phyloP scores from a whole-genome alignment of 371 early-diverging fungal species.

The Mucor saturninus region DNA sequence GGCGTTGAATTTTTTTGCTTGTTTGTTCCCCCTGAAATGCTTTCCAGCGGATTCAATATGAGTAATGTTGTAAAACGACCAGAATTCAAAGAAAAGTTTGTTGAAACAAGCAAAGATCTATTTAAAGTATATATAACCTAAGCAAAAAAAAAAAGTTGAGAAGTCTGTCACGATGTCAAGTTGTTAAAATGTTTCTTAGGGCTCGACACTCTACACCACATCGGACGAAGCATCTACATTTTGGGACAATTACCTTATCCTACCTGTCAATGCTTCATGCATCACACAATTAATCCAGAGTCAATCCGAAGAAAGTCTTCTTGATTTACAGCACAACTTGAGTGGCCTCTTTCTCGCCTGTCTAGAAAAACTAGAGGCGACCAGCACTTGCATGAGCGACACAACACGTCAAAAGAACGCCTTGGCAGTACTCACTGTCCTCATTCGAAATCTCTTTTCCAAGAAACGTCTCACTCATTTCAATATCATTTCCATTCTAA shows the following conservation, averaged over 20 bases:
- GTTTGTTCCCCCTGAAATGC: background rate
- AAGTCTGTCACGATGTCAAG: background rate
- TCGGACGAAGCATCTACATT: constrained; percentile 5
- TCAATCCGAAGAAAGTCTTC: constrained; percentile 49
- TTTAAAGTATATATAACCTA: constrained; percentile 42
- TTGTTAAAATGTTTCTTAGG: background rate
- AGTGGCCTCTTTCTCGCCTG: constrained; percentile 44
- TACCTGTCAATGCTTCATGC: constrained; percentile 47
- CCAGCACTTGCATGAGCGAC: constrained; percentile 17
- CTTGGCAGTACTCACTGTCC: constrained; percentile 40
- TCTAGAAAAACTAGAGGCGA: constrained; percentile 21
- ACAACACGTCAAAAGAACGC: constrained; percentile 36
- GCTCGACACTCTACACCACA: background rate
- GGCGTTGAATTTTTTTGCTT: background rate
- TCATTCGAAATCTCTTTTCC: constrained; percentile 53
- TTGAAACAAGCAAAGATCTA: constrained; percentile 52
- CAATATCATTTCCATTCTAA: constrained; percentile 59
- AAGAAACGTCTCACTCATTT: constrained; percentile 58
- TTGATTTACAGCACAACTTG: constrained; percentile 42
- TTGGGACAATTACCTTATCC: constrained; percentile 57
- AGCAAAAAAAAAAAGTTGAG: background rate
- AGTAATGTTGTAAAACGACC: constrained; percentile 19
- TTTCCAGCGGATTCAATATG: background rate
- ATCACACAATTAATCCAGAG: constrained; percentile 39
- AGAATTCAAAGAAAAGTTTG: constrained; percentile 59